Base-by-base conservation (phyloP, 2,329 filamentous ascomycete species). In the Arachnopeziza araneosa region DNA sequence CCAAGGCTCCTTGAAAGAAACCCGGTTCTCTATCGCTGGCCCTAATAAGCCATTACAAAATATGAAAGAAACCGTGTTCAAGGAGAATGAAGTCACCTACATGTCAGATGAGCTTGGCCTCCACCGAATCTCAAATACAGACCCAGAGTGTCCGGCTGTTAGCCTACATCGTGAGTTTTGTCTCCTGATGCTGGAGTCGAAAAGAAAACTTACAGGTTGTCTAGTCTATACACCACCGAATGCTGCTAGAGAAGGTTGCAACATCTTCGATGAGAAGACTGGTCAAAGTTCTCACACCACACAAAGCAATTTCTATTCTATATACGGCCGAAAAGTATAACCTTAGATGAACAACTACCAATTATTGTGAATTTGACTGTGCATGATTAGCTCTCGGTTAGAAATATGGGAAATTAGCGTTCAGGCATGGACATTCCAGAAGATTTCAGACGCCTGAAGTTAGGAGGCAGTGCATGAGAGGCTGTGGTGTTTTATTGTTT, bases 81-180 rank as follows among this genome's bases (percentile, higher is more conserved):
- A 79, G 55, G 80, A 87, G 70, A 88, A 93, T 65, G 79, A 88
- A 63, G 91, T 96, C 49, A 88, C 91, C 9, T 96, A 96, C 75
- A 96, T 97, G 87, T 89, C 90, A 49, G 93, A 96, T 73, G 85
- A 91, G 76, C 84, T 96, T 26, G 93, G 93, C 22, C 79, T 97
- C 50, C 93, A 97, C 76, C 85, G 87, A 57, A 88, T 96, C 61
- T 85, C 83, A 66, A 96, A 96, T 74, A 83, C 84, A 24, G 85
- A 89, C 67, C 75, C 78, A 54, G 80, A 83, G 68, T 84, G 91
- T 72, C 86, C 88, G 71, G 93, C 92, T 65, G 87, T 96, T 54
- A 96, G 91, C 59, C 77, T 97, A 64, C 93, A 97, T 76, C 76
- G 83, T 85, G 77, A 69, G 81, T 76, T 50, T 58, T 51, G 50